These are phyloP conservation scores for Hypoxylon sp. DNA, from an alignment of 2,329 filamentous ascomycete genomes.

Conservation along the genomic window DNA sequence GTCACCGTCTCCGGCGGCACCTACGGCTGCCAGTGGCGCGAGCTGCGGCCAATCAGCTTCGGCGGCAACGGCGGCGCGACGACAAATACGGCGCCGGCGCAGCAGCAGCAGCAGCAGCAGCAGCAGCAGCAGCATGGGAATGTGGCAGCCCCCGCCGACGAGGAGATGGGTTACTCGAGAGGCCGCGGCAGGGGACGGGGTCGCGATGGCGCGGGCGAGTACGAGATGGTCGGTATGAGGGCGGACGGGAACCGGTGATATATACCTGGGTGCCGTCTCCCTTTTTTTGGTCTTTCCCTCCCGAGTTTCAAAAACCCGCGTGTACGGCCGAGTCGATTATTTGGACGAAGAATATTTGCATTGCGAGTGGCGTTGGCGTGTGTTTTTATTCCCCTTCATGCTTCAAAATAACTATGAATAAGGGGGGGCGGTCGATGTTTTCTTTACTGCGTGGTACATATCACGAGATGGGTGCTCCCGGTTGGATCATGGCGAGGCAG, in stretches of 20 bases:
- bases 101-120: conserved; percentile 21
- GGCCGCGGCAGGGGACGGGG: conserved; percentile 61
- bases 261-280: too few relatives aligned
- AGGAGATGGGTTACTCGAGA: conserved; percentile 59
- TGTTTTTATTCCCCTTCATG: too few relatives aligned
- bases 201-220: conserved; percentile 64
- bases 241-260: conserved; percentile 40
- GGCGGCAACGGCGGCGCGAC: conserved; percentile 63
- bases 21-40: conserved; percentile 91
- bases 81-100: conserved; percentile 39
- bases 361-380: conserved; percentile 30
- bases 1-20: conserved; percentile 71
- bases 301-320: conserved; percentile 25
- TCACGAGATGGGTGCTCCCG: conserved; percentile 2
- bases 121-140: conserved; percentile 21
- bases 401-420: conserved; percentile 13
- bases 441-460: not conserved
- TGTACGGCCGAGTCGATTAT: conserved; percentile 16
- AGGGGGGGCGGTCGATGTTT: too few relatives aligned
- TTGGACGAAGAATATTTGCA: conserved; percentile 39
- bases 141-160: too few relatives aligned
- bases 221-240: conserved; percentile 70
- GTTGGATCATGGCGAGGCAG: not conserved
- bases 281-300: not conserved
- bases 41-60: conserved; percentile 88